Evolutionary conservation across 805 yeast species (phyloP).

Genomic region (Wickerhamomyces rabaulensis): DNA sequence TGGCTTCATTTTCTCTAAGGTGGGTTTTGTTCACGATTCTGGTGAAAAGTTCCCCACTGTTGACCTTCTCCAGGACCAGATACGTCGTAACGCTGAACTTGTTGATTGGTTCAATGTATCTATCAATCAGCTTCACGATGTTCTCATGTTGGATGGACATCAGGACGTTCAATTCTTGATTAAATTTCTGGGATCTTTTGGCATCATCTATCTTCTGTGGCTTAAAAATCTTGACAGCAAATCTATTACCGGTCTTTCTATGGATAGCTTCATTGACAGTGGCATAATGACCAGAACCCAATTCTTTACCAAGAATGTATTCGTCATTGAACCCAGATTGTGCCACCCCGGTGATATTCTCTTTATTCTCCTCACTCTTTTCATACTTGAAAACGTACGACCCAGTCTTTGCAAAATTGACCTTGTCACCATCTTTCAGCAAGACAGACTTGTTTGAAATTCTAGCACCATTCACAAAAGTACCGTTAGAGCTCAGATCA

Average conservation of each 20-base stretch:
- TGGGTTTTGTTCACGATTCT: slow-evolving; percentile 62
- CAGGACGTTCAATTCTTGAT: slow-evolving; percentile 64
- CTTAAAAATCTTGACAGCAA: slow-evolving; percentile 73
- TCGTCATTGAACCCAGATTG: slow-evolving; percentile 48
- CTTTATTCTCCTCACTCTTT: slow-evolving; percentile 11
- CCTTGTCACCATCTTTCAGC: slow-evolving; percentile 58
- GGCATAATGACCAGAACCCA: slow-evolving; percentile 79
- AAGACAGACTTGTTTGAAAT: slow-evolving; percentile 35
- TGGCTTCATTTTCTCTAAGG: slow-evolving; percentile 57
- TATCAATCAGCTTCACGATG: slow-evolving; percentile 59
- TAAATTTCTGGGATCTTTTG: slow-evolving; percentile 38
- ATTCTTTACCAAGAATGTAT: slow-evolving; percentile 42
- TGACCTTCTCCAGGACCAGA: slow-evolving; percentile 66
- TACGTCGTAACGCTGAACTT: slow-evolving; percentile 41
- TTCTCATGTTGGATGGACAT: slow-evolving; percentile 64
- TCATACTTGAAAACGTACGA: slow-evolving; percentile 44
- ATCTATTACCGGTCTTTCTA: slow-evolving; percentile 51
- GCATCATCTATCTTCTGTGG: slow-evolving; percentile 41
- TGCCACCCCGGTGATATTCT: slow-evolving; percentile 14
- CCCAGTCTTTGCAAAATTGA: slow-evolving; percentile 53
- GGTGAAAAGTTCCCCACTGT: slow-evolving; percentile 72
- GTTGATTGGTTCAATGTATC: slow-evolving; percentile 50
- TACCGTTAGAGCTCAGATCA: slow-evolving; percentile 59
- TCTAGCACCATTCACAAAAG: slow-evolving; percentile 54
- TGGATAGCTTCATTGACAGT: slow-evolving; percentile 68